phyloP scores from a whole-genome alignment of 495 filamentous ascomycete genomes.

The Tetracladium setigerum region DNA sequence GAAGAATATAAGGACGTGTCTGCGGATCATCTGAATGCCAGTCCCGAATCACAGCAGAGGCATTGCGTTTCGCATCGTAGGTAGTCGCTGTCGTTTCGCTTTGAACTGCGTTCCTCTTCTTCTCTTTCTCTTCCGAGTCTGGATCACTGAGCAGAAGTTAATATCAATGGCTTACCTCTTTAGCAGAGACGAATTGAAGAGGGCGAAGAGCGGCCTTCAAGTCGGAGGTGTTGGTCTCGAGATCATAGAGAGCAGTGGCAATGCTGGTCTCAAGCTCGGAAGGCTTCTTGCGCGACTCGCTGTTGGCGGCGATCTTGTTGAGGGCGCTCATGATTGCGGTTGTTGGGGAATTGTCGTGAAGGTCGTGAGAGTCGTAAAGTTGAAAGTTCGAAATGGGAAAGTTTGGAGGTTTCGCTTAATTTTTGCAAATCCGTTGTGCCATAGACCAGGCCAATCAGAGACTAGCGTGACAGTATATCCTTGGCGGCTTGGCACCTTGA shows the following conservation, averaged over 20 bases:
- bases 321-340: constrained; percentile 42
- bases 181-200: constrained; percentile 93
- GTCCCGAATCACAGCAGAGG: too few relatives aligned
- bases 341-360: constrained; percentile 5
- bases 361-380: constrained; percentile 40
- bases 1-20: background rate
- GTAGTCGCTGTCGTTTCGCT: constrained; percentile 4
- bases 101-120: constrained; percentile 8
- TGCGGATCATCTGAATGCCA: too few relatives aligned
- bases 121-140: background rate
- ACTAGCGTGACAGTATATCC: too few relatives aligned
- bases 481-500: too few relatives aligned
- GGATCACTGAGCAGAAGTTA: background rate
- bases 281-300: constrained; percentile 84
- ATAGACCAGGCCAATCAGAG: too few relatives aligned
- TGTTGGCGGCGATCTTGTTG: constrained; percentile 97
- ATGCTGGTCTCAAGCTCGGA: constrained; percentile 93
- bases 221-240: constrained; percentile 96
- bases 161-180: constrained; percentile 71
- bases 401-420: too few relatives aligned
- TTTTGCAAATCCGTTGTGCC: too few relatives aligned
- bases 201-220: constrained; percentile 88
- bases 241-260: constrained; percentile 90
- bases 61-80: too few relatives aligned
- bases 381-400: too few relatives aligned